Conservation (phyloP, 1,284 basidiomycete species). For the Apiotrichum gracile region DNA sequence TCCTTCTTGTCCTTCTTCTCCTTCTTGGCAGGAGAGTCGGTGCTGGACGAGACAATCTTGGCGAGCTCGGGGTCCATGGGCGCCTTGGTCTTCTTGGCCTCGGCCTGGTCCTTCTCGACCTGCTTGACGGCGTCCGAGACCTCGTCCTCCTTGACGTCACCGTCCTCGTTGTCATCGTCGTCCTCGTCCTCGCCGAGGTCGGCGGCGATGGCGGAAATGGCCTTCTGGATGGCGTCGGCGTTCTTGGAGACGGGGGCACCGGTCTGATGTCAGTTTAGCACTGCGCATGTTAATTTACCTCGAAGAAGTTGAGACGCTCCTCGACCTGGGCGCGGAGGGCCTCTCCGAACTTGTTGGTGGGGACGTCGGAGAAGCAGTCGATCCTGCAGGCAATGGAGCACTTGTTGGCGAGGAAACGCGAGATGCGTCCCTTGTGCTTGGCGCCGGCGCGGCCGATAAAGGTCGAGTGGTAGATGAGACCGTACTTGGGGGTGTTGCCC, state of each 20-base stretch:
- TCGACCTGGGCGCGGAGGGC: constrained; percentile 91
- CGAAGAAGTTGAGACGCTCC: constrained; percentile 92
- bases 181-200: constrained; percentile 62
- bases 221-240: constrained; percentile 80
- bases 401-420: constrained; percentile 97
- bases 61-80: constrained; percentile 42
- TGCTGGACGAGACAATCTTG: constrained; percentile 26
- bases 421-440: constrained; percentile 97
- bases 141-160: constrained; percentile 50
- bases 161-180: constrained; percentile 59
- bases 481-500: constrained; percentile 97
- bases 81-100: constrained; percentile 22
- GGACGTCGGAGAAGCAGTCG: constrained; percentile 89
- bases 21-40: constrained; percentile 28
- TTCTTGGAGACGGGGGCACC: constrained; percentile 79
- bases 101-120: constrained; percentile 54
- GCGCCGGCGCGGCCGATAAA: constrained; percentile 94
- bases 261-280: constrained; percentile 46
- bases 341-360: constrained; percentile 90
- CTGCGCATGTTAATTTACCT: constrained; percentile 34
- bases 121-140: constrained; percentile 37
- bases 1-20: constrained; percentile 63
- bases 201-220: constrained; percentile 68
- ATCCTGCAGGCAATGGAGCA: constrained; percentile 96
- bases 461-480: constrained; percentile 85